A percentile compares a stretch with the other conserved stretches of the same genome.
These are phyloP conservation scores for Metschnikowia kofuensis DNA, from an alignment of 805 yeast species.

Conservation along the genomic window DNA sequence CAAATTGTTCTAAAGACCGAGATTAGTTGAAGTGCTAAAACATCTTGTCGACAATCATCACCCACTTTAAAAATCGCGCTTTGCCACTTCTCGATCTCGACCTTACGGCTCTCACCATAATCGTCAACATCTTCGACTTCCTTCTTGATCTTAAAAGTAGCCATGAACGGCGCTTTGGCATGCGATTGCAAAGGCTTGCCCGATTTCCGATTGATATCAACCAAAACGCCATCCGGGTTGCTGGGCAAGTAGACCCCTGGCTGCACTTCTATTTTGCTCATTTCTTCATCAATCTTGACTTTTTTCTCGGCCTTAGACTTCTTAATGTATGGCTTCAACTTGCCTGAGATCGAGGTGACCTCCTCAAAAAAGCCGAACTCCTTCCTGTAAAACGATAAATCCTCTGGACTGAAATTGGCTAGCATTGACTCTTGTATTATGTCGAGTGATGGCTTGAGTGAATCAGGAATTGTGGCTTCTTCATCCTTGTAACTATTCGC, in stretches of 20 bases:
- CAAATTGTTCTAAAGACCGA: slow-evolving; percentile 90
- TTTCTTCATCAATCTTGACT: slow-evolving; percentile 92
- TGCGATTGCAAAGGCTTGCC: slow-evolving; percentile 96
- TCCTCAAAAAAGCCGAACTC: slow-evolving; percentile 89
- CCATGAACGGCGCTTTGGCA: slow-evolving; percentile 98
- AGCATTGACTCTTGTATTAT: slow-evolving; percentile 65
- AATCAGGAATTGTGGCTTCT: slow-evolving; percentile 75
- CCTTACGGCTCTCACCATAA: slow-evolving; percentile 27
- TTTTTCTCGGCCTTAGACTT: slow-evolving; percentile 95
- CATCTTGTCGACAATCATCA: slow-evolving; percentile 98
- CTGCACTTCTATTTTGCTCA: slow-evolving; percentile 69
- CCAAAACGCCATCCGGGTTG: slow-evolving; percentile 92
- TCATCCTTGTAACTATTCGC: slow-evolving; percentile 93
- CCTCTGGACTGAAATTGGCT: slow-evolving; percentile 55
- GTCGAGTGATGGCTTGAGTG: slow-evolving; percentile 80
- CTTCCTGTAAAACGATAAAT: slow-evolving; percentile 64
- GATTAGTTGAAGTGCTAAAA: slow-evolving; percentile 86
- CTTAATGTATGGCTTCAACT: slow-evolving; percentile 89
- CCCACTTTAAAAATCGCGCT: slow-evolving; percentile 98
- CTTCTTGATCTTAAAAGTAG: slow-evolving; percentile 81
- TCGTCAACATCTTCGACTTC: slow-evolving; percentile 47
- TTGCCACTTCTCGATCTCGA: slow-evolving; percentile 70
- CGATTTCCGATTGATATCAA: slow-evolving; percentile 86
- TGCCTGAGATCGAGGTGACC: slow-evolving; percentile 92
- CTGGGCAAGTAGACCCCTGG: slow-evolving; percentile 91